These are phyloP conservation scores for Lasiodiplodia sp. DNA, from an alignment of 2,329 filamentous ascomycete genomes.

Conservation along the genomic window DNA sequence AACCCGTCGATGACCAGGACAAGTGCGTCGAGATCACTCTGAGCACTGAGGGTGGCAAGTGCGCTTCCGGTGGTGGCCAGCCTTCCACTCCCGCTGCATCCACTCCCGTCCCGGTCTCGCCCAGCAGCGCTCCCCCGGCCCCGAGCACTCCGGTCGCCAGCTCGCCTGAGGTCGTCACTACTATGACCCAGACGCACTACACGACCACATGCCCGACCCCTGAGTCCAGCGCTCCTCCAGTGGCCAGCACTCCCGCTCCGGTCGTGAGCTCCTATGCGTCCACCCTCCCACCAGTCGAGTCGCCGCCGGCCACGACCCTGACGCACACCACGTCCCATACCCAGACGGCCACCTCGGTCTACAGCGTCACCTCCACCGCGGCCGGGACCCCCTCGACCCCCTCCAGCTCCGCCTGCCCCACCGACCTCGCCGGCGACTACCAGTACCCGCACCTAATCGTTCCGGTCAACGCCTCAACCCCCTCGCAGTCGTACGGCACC, in stretches of 20 bases:
- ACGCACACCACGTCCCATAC: not conserved
- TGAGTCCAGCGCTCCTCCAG: conserved; percentile 27
- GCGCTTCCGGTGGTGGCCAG: conserved; percentile 42
- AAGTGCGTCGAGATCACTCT: conserved; percentile 61
- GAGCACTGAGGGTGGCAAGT: conserved; percentile 32
- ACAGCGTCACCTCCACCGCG: conserved; percentile 10
- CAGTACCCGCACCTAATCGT: conserved; percentile 43
- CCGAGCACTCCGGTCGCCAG: conserved; percentile 7
- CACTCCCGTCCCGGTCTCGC: not conserved
- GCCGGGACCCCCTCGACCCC: conserved; percentile 27
- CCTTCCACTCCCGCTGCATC: conserved; percentile 41
- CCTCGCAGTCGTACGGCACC: conserved; percentile 38
- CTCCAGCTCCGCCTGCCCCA: conserved; percentile 31
- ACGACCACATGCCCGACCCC: conserved; percentile 19
- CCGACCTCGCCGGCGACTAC: conserved; percentile 41
- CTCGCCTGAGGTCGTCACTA: conserved; percentile 4
- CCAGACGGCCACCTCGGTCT: not conserved
- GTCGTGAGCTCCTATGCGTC: not conserved
- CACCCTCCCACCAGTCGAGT: not conserved
- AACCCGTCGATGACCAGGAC: conserved; percentile 49
- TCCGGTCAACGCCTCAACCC: conserved; percentile 37
- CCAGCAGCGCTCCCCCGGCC: not conserved
- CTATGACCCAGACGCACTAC: conserved; percentile 20
- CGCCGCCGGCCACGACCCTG: conserved; percentile 5
- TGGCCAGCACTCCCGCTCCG: conserved; percentile 27